Conservation (phyloP, 352 stramenopile species). For the Pelagophyceae sp. region DNA sequence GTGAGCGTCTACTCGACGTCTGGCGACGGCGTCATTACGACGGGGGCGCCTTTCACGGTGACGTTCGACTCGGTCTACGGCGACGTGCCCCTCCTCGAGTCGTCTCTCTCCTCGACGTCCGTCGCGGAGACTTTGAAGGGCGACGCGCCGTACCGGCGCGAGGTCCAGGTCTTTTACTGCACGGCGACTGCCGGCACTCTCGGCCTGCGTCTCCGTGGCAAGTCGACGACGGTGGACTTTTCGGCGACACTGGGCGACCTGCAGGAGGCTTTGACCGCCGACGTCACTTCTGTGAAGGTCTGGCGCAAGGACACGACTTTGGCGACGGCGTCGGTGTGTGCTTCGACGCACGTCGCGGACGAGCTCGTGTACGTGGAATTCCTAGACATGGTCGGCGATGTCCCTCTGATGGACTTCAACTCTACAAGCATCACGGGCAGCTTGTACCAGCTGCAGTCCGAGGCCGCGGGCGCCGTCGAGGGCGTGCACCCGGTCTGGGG, state of each 20-base stretch:
- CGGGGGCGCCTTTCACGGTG: constrained; percentile 20
- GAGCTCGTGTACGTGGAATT: constrained; percentile 68
- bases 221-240: constrained; percentile 45
- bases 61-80: constrained; percentile 29
- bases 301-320: constrained; percentile 13
- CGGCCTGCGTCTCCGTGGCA: constrained; percentile 34
- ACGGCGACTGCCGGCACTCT: constrained; percentile 33
- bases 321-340: constrained; percentile 7
- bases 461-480: constrained; percentile 53
- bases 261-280: constrained; percentile 28
- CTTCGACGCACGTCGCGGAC: constrained; percentile 20
- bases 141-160: constrained; percentile 47
- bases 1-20: constrained; percentile 19
- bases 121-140: constrained; percentile 32
- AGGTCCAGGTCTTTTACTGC: constrained; percentile 49
- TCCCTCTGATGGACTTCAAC: constrained; percentile 41
- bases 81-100: constrained; percentile 26
- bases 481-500: constrained; percentile 74
- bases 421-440: neutral
- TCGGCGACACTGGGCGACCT: constrained; percentile 41
- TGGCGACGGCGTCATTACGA: constrained; percentile 4
- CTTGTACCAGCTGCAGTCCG: constrained; percentile 14
- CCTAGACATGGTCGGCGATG: constrained; percentile 48
- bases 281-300: constrained; percentile 29
- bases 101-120: neutral